Conservation (phyloP, 169 alveolate genomes). For the Theileria equi region DNA sequence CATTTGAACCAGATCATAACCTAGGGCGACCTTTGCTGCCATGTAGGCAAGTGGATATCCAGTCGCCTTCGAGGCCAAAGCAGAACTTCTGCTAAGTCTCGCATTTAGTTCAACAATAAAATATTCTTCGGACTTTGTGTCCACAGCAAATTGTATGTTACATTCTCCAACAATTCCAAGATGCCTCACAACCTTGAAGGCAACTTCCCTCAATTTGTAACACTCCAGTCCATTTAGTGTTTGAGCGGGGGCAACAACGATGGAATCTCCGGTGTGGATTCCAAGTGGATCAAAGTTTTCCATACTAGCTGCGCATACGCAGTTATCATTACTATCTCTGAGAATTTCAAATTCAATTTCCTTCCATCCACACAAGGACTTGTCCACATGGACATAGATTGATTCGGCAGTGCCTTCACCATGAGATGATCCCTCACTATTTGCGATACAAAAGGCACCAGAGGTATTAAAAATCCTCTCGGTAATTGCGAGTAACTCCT, state of each 20-base stretch:
- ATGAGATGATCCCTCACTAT: too few relatives aligned
- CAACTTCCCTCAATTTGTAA: constrained; percentile 78
- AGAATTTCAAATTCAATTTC: constrained; percentile 86
- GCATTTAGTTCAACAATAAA: constrained; percentile 88
- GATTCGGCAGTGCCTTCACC: too few relatives aligned
- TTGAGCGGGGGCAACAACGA: constrained; percentile 89
- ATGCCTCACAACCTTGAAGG: constrained; percentile 81
- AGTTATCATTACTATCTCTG: constrained; percentile 83
- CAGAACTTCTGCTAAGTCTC: constrained; percentile 84
- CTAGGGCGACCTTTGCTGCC: constrained; percentile 87
- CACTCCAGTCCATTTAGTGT: constrained; percentile 82
- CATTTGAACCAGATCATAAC: constrained; percentile 74
- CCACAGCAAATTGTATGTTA: constrained; percentile 86
- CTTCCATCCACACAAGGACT: constrained; percentile 85
- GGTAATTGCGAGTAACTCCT: constrained; percentile 67
- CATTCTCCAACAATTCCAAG: constrained; percentile 87
- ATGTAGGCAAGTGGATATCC: constrained; percentile 89
- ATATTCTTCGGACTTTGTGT: constrained; percentile 80
- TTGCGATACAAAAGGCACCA: too few relatives aligned
- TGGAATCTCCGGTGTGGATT: constrained; percentile 89
- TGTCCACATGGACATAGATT: constrained; percentile 84
- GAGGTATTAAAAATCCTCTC: constrained; percentile 69
- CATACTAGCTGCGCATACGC: constrained; percentile 87
- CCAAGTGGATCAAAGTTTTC: constrained; percentile 89
- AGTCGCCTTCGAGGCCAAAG: constrained; percentile 87